Evolutionary conservation across 2,329 filamentous ascomycete species (phyloP).

Genomic region (Exophiala dermatitidis): DNA sequence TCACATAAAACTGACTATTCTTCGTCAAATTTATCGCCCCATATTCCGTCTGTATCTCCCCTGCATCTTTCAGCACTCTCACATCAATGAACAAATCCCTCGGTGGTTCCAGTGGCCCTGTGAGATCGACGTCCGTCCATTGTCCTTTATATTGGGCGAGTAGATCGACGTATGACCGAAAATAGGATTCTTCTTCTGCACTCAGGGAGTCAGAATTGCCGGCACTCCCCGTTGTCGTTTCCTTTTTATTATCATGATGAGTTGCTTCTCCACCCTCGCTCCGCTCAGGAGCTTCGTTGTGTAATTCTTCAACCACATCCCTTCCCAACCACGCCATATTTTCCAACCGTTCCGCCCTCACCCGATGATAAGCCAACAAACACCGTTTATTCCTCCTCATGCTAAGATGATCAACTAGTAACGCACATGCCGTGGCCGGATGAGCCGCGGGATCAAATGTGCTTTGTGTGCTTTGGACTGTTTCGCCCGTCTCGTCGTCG

Average conservation of each 20-base stretch:
- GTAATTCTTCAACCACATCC: constrained; percentile 49
- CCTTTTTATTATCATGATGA: not conserved
- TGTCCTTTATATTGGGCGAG: constrained; percentile 95
- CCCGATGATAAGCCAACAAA: constrained; percentile 86
- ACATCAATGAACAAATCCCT: constrained; percentile 95
- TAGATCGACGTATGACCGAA: constrained; percentile 82
- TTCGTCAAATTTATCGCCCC: constrained; percentile 94
- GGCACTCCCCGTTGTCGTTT: constrained; percentile 42
- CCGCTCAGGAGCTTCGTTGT: not conserved
- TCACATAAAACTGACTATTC: constrained; percentile 96
- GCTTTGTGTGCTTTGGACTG: constrained; percentile 43
- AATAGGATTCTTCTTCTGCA: constrained; percentile 94
- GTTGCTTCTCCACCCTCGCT: not conserved
- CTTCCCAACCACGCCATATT: constrained; percentile 87
- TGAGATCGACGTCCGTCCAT: constrained; percentile 96
- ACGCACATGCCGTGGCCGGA: constrained; percentile 74
- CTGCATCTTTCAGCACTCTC: constrained; percentile 87
- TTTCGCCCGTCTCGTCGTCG: constrained; percentile 8
- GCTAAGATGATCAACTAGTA: constrained; percentile 87
- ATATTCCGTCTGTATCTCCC: constrained; percentile 98
- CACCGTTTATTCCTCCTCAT: constrained; percentile 97
- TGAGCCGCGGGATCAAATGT: constrained; percentile 79
- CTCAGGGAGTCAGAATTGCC: constrained; percentile 61
- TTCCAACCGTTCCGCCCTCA: constrained; percentile 83
- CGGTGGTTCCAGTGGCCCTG: constrained; percentile 88